Evolutionary conservation across 495 filamentous ascomycete species (phyloP).

Genomic region (Tuber brumale): DNA sequence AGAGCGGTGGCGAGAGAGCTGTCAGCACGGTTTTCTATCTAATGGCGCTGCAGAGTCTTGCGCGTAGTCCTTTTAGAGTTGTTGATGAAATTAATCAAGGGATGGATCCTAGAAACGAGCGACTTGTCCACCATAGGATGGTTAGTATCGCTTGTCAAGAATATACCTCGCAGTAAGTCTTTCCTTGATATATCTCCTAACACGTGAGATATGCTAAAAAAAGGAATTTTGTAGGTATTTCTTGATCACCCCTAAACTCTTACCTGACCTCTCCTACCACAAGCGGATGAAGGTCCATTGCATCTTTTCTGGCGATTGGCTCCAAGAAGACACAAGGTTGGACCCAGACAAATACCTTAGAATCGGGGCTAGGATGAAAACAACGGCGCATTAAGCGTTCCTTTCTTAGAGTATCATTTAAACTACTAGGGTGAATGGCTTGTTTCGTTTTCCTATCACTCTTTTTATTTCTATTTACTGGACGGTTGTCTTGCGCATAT

Average conservation of each 20-base stretch:
- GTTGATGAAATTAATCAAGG: slow-evolving; percentile 99
- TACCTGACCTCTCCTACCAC: slow-evolving; percentile 78
- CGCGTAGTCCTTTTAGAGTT: slow-evolving; percentile 94
- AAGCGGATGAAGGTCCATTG: slow-evolving; percentile 85
- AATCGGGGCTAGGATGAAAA: slow-evolving; percentile 49
- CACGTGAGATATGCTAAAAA: background rate
- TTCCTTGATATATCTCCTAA: background rate
- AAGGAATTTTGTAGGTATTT: slow-evolving; percentile 57
- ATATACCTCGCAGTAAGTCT: slow-evolving; percentile 54
- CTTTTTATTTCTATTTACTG: background rate
- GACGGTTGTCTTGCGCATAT: background rate
- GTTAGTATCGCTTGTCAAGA: slow-evolving; percentile 84
- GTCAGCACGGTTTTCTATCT: slow-evolving; percentile 99
- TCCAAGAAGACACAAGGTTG: slow-evolving; percentile 54
- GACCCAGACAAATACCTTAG: slow-evolving; percentile 51
- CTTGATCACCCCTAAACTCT: slow-evolving; percentile 95
- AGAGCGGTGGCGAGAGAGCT: slow-evolving; percentile 92
- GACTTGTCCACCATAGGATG: slow-evolving; percentile 94
- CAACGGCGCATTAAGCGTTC: background rate
- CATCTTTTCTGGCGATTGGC: slow-evolving; percentile 86
- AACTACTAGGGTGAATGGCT: background rate
- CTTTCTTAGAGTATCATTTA: background rate
- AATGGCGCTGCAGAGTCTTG: slow-evolving; percentile 92
- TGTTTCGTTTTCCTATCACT: background rate
- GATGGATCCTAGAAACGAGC: slow-evolving; percentile 97